Conservation (phyloP, 2,329 filamentous ascomycete genomes). For the Paraphoma sp. region DNA sequence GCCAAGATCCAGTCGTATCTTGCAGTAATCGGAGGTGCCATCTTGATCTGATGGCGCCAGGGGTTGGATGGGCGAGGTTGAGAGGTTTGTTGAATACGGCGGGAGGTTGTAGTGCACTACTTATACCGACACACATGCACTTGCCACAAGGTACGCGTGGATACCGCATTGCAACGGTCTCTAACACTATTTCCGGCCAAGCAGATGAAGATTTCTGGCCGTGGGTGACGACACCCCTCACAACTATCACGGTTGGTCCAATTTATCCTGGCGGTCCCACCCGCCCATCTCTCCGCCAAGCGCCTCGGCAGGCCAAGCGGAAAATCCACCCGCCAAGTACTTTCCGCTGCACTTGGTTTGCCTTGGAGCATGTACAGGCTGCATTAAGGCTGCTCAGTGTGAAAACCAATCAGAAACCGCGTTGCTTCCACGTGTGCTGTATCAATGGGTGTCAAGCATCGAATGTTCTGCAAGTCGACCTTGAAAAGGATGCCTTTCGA, state of each 20-base stretch:
- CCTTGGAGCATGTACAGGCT: slow-evolving; percentile 16
- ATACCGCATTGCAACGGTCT: neutral
- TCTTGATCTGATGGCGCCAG: neutral
- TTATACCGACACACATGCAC: slow-evolving; percentile 15
- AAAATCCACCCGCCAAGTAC: slow-evolving; percentile 14
- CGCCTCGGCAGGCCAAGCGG: slow-evolving; percentile 9
- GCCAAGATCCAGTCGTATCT: slow-evolving; percentile 52
- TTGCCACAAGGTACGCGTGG: slow-evolving; percentile 12
- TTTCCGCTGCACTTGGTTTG: slow-evolving; percentile 16
- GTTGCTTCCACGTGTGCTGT: slow-evolving; percentile 7
- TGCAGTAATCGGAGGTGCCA: slow-evolving; percentile 29
- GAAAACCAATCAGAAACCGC: slow-evolving; percentile 10
- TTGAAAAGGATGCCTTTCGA: neutral
- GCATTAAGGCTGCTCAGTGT: slow-evolving; percentile 1
- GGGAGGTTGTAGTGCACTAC: slow-evolving; percentile 3
- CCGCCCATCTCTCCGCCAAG: slow-evolving; percentile 11
- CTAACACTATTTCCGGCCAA: slow-evolving; percentile 11
- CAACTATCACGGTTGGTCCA: slow-evolving; percentile 10
- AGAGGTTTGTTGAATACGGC: slow-evolving; percentile 1
- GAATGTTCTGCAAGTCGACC: slow-evolving; percentile 2
- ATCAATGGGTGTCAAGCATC: slow-evolving; percentile 11
- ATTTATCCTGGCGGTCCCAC: slow-evolving; percentile 1
- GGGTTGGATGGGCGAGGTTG: neutral
- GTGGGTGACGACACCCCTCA: too few relatives aligned
- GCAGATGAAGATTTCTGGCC: neutral